Evolutionary conservation across 2,329 filamentous ascomycete genomes (phyloP), one percentile per base, ranked within the genome.

Genomic region (Ophiostoma ulmi): DNA sequence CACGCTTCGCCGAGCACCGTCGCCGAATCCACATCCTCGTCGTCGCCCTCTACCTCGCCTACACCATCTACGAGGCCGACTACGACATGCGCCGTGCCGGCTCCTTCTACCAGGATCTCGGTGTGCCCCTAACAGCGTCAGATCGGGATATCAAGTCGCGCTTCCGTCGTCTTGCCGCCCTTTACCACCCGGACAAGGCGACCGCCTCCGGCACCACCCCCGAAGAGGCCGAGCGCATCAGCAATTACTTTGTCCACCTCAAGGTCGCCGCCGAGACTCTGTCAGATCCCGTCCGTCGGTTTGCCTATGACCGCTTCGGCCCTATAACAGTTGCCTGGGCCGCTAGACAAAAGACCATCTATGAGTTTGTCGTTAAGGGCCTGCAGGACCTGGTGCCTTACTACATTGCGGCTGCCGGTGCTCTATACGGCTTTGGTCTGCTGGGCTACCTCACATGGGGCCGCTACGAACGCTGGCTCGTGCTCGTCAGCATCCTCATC

Each of bases 41-140:
- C 76, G 90, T 98, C 68, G 83, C 90, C 67, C 81, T 87, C 72
- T 99, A 98, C 81, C 91, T 98, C 52, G 81, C 90, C 74, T 97
- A 97, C 84, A 97, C 93, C 66, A 88, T 98, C 76, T 95, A 94
- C 82, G 94, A 98, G 81, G 91, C 93, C 76, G 92, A 97, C 84
- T 88, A 91, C 82, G 88, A 92, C 73, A 85, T 97, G 38, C 90
- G 88, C 73, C 82, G 85, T 64, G 82, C 84, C 1, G 88, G 90
- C 22, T 89, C 92, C 79, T 97, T 91, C 82, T 98, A 97, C 81
- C 83, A 87, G 66, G 86, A 90, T 73, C 86, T 99, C 0, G 88
- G 88, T 48, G 86, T 97, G 0, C 83, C 89, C 14, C 84, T 90
- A 52, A 79, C 85, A 71, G 90, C 91, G 13, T 85, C 87, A 69